Evolutionary conservation across 2,329 filamentous ascomycete genomes (phyloP).

Genomic region (Aspergillus fumigatiaffinis): DNA sequence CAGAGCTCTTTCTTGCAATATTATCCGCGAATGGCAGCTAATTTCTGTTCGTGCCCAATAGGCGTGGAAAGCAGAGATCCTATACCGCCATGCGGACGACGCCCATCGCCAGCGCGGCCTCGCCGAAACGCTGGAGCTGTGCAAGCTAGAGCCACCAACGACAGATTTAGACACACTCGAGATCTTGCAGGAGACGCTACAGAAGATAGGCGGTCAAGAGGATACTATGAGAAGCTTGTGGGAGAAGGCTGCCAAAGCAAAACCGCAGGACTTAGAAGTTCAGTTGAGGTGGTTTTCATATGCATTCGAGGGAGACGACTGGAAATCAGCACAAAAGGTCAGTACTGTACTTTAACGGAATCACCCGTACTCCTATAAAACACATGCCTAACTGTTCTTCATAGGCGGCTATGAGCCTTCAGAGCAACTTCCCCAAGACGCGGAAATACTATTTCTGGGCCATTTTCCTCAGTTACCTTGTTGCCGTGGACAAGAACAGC

Average conservation of each 20-base stretch:
- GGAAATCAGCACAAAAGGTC: constrained; percentile 49
- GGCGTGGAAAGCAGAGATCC: constrained; percentile 44
- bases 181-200: constrained; percentile 39
- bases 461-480: constrained; percentile 44
- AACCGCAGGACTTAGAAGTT: constrained; percentile 41
- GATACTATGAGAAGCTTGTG: constrained; percentile 38
- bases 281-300: constrained; percentile 44
- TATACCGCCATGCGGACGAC: constrained; percentile 40
- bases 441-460: constrained; percentile 49
- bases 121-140: constrained; percentile 40
- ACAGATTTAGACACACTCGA: constrained; percentile 45
- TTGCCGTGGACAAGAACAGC: constrained; percentile 32
- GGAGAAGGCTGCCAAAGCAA: constrained; percentile 45
- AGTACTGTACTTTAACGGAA: constrained; percentile 11
- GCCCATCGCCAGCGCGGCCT: constrained; percentile 41
- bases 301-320: constrained; percentile 40
- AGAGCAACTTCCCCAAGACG: constrained; percentile 47
- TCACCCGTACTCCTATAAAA: neutral
- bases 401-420: constrained; percentile 48
- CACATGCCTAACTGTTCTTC: constrained; percentile 9
- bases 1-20: neutral
- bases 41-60: constrained; percentile 11
- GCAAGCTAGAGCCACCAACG: constrained; percentile 39
- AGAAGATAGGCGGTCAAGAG: constrained; percentile 31
- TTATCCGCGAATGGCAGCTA: neutral